Conservation (phyloP, 2,329 filamentous ascomycete species). For the Trichoderma sp. region DNA sequence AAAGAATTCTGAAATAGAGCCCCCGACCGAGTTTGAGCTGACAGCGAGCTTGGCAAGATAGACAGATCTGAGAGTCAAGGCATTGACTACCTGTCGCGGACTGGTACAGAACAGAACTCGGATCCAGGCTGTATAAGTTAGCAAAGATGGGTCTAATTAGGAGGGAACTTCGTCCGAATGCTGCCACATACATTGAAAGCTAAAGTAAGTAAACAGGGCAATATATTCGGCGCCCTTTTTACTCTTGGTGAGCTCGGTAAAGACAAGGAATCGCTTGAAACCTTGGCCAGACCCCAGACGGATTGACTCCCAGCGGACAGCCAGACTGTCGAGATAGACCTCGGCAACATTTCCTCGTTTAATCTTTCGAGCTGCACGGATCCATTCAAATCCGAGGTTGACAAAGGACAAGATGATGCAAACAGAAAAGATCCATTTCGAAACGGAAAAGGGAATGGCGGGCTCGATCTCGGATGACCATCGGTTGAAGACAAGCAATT, state of each 20-base stretch:
- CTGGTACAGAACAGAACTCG: slow-evolving; percentile 88
- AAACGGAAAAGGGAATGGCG: slow-evolving; percentile 70
- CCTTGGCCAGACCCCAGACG: slow-evolving; percentile 73
- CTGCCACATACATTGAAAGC: slow-evolving; percentile 55
- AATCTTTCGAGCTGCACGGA: slow-evolving; percentile 78
- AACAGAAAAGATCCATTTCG: slow-evolving; percentile 91
- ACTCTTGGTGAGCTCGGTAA: slow-evolving; percentile 84
- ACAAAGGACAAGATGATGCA: slow-evolving; percentile 90
- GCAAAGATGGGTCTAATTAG: background rate
- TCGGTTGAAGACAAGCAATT: slow-evolving; percentile 81
- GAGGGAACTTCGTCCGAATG: background rate
- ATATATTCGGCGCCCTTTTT: slow-evolving; percentile 89
- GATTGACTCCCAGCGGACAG: slow-evolving; percentile 79
- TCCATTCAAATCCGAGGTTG: slow-evolving; percentile 75
- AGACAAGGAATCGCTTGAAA: slow-evolving; percentile 88
- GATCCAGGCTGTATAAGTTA: slow-evolving; percentile 67
- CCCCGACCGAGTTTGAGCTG: slow-evolving; percentile 52
- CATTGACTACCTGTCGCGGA: slow-evolving; percentile 88
- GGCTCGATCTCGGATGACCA: slow-evolving; percentile 86
- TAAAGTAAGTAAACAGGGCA: slow-evolving; percentile 88
- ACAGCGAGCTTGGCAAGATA: slow-evolving; percentile 70
- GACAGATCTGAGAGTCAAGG: slow-evolving; percentile 81
- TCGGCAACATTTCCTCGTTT: slow-evolving; percentile 82
- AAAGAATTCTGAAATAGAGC: slow-evolving; percentile 73
- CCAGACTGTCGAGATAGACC: slow-evolving; percentile 85